Conservation (phyloP, 148 eudicot species). For the Rhododendron henanense region DNA sequence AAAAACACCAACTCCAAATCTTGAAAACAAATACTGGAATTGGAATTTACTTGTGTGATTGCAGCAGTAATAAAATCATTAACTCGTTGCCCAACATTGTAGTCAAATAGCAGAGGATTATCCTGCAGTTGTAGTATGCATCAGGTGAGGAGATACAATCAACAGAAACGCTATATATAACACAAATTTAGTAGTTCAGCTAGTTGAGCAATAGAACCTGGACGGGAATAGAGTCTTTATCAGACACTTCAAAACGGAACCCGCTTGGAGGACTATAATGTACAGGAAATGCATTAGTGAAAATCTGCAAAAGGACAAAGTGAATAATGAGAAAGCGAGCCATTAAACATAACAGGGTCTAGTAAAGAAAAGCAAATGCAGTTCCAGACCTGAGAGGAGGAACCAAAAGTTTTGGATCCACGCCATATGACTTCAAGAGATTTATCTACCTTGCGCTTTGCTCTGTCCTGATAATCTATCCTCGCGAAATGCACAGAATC, state of each 20-base stretch:
- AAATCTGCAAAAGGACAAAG: too few species aligned
- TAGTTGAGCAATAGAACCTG: too few species aligned
- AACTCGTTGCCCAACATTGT: slow-evolving; percentile 65
- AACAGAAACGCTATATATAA: too few species aligned
- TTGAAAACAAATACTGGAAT: not conserved
- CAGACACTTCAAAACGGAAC: too few species aligned
- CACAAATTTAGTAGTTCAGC: too few species aligned
- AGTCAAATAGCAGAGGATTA: slow-evolving; percentile 57
- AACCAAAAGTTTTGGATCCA: slow-evolving; percentile 74
- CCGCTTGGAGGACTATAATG: slow-evolving; percentile 72
- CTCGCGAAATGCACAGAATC: slow-evolving; percentile 94
- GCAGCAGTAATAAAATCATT: slow-evolving; percentile 64
- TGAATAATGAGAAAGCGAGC: too few species aligned
- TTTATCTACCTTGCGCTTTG: slow-evolving; percentile 52
- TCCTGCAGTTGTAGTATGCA: slow-evolving; percentile 45
- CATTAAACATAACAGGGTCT: too few species aligned
- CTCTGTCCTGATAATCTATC: slow-evolving; percentile 86
- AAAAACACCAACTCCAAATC: not conserved
- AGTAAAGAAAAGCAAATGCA: too few species aligned
- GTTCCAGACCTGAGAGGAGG: too few species aligned
- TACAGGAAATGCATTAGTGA: slow-evolving; percentile 68
- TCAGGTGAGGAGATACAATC: too few species aligned
- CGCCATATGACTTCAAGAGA: slow-evolving; percentile 94
- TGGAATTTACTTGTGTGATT: slow-evolving; percentile 46
- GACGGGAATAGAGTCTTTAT: too few species aligned